Base-by-base conservation (phyloP, 192 early-diverging fungal genomes). In the Coemansia sp. region DNA sequence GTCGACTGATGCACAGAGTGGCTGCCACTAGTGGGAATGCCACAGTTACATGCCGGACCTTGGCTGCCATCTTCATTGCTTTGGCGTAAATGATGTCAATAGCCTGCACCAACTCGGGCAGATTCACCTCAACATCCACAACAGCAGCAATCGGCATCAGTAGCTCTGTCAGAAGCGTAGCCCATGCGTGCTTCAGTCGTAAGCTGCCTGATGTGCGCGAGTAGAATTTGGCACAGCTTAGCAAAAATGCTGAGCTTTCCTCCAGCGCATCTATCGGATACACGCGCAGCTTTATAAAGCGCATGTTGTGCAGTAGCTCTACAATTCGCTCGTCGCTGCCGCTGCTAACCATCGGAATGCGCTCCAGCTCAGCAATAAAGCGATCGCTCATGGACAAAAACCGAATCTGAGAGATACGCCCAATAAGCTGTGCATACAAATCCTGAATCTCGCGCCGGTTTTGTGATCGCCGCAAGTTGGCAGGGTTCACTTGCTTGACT, bases 351-450 rank as follows among this genome's bases (percentile, higher is more conserved):
- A 72, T 72, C 5, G 84, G 86, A 50, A 85, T 86, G 44, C 84
- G 82, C 62, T 90, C 90, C 7, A 98, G 80, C 71, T 94, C 88
- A 5, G 88, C 87, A 41, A 94, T 89, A 55, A 98, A 98, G 35
- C 92, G 82, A 62, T 95, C 95, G 45, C 88, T 91, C 55, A 99
- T 94, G 8, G 92, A 91, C 5, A 87, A 84, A 66, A 99, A 99
- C 37, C 91, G 73, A 43, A 95, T 88, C 39, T 84, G 85, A 0
- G 95, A 97, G 16, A 99, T 74, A 16, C 86, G 80, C 5, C 97
- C 97, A 68, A 96, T 90, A n/a, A 99, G 82, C 61, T 92, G 87
- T 3, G 93, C 88, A 70, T 93, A 93, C 13, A 96, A 68, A 44
- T 96, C 89, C 68, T 92, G 85, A 70, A 93, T 96, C 11, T 93